Conservation (phyloP, 805 yeast genomes). For the Cyberlindnera nakhonratchasimensis region DNA sequence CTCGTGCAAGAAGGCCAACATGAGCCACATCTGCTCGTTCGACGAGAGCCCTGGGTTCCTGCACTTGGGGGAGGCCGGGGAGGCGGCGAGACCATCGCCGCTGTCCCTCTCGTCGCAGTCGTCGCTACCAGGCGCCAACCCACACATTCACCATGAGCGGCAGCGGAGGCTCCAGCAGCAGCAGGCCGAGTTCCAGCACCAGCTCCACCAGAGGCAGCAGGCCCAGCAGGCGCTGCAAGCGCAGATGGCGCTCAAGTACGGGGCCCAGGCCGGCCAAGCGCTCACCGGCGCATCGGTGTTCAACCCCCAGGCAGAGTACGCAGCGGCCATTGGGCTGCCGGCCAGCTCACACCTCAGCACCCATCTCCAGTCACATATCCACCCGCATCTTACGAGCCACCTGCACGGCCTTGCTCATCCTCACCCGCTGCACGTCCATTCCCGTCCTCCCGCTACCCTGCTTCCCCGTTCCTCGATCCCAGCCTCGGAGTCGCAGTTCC, state of each 20-base stretch:
- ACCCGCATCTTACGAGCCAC: no score
- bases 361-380: no score
- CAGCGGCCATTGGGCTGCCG: no score
- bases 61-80: no score
- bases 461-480: no score
- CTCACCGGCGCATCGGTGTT: slow-evolving; percentile 14
- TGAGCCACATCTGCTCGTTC: slow-evolving; percentile 25
- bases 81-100: no score
- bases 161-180: slow-evolving; percentile 13
- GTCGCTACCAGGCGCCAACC: no score
- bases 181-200: slow-evolving; percentile 23
- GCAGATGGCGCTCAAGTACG: slow-evolving; percentile 25
- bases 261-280: slow-evolving; percentile 10
- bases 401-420: not conserved
- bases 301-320: not conserved
- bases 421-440: not conserved
- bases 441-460: not conserved
- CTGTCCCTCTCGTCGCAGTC: no score
- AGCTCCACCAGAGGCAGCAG: slow-evolving; percentile 18
- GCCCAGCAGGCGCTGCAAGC: slow-evolving; percentile 20
- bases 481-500: no score
- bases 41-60: slow-evolving; percentile 19
- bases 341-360: no score
- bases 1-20: slow-evolving; percentile 26
- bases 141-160: slow-evolving; percentile 5